Base-by-base conservation (phyloP, 139 green algal genomes). In the Haematococcus lacustris region DNA sequence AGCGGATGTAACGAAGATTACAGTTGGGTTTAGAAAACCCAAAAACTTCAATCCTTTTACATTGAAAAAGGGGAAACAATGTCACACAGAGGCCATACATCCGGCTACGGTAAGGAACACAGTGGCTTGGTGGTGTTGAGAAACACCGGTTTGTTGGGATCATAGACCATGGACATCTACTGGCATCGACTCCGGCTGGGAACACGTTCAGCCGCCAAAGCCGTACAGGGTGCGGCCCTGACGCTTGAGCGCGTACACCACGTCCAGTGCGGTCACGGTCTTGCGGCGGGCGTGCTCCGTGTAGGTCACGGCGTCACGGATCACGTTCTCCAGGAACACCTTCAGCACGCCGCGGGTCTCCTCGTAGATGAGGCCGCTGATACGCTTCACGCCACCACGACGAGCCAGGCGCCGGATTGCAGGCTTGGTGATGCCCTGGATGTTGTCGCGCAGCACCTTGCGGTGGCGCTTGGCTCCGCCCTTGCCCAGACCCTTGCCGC, bases 281-380 rank as follows among this genome's bases (percentile, higher is more conserved):
- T 97, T 98, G 70, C 93, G 85, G 73, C 91, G 85, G 65, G 93
- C 93, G 90, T 97, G 93, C 91, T 98, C 93, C 53, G 93, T 97
- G 90, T 98, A 98, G 79, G 93, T 98, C 37, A 98, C 93, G 66
- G 66, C 40, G 39, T 73, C 68, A 32, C 68, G 68, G 68, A 73
- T 73, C 28, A 96, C 90, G 78, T 93, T 94, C 86, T 96, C 90
- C 53, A 96, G 87, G 86, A 96, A 96, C 62, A 93, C 88, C 88
- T 96, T 94, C 68, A 96, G 87, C 47, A 95, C 89, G 61, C 87
- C 88, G 76, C 89, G 87, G 51, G 89, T 93, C 84, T 95, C 90
- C 85, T 95, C 89, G 74, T 94, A 93, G 78, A 95, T 94, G 39
- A 94, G 85, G 79, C 89, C 89, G 70, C 81, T 89, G 85, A 94